These are phyloP conservation scores for Yarrowia yakushimensis DNA, from an alignment of 805 yeast genomes.

Conservation along the genomic window DNA sequence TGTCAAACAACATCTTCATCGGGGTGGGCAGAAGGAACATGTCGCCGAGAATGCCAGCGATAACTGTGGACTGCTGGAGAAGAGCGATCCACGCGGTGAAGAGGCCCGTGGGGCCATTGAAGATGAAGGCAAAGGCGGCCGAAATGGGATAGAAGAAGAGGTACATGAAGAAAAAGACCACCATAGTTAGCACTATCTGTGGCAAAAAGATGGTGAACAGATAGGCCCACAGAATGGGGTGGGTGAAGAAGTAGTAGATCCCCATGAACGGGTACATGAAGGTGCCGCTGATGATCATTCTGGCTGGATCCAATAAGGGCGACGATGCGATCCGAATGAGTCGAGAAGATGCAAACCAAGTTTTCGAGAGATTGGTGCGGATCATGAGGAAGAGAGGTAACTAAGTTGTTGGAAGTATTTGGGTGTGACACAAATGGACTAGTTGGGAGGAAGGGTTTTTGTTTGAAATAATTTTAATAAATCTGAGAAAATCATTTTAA, in stretches of 20 bases:
- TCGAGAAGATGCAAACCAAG: slow-evolving; percentile 8
- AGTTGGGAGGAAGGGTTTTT: too few species aligned
- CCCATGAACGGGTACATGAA: slow-evolving; percentile 42
- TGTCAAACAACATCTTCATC: slow-evolving; percentile 47
- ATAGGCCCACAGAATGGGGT: slow-evolving; percentile 48
- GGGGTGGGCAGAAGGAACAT: slow-evolving; percentile 48
- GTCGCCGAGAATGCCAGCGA: slow-evolving; percentile 45
- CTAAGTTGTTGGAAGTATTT: not conserved
- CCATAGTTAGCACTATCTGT: slow-evolving; percentile 42
- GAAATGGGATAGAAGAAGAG: slow-evolving; percentile 46
- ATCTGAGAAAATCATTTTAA: too few species aligned
- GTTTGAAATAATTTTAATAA: too few species aligned
- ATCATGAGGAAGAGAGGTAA: not conserved
- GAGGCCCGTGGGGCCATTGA: slow-evolving; percentile 52
- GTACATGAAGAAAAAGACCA: slow-evolving; percentile 41
- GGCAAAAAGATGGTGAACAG: slow-evolving; percentile 47
- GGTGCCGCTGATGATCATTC: slow-evolving; percentile 33
- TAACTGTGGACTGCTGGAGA: slow-evolving; percentile 44
- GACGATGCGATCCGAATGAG: slow-evolving; percentile 12
- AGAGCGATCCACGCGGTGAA: slow-evolving; percentile 46
- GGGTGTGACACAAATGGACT: not conserved
- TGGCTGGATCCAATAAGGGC: slow-evolving; percentile 33
- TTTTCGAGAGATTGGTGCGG: slow-evolving; percentile 8
- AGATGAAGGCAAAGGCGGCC: slow-evolving; percentile 42
- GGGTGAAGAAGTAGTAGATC: slow-evolving; percentile 41